Evolutionary conservation across 331 rosid genomes (phyloP).

Genomic region (Spiraea crenata): DNA sequence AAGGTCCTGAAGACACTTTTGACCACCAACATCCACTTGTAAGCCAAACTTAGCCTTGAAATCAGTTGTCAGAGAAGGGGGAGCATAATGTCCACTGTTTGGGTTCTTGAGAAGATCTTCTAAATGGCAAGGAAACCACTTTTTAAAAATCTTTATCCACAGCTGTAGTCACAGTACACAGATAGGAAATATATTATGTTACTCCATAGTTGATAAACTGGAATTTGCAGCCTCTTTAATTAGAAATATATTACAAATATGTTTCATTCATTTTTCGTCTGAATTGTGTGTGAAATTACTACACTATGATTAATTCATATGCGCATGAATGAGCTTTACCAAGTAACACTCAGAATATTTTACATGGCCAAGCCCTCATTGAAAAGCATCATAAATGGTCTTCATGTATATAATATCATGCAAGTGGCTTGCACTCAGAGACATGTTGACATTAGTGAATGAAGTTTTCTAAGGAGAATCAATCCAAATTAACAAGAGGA

Average conservation of each 20-base stretch:
- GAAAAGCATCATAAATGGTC: not conserved
- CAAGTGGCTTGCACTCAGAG: not conserved
- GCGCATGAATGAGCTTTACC: not conserved
- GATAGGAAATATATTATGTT: not conserved
- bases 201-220: not conserved
- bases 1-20: slow-evolving; percentile 18
- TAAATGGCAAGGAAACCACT: slow-evolving; percentile 40
- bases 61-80: slow-evolving; percentile 42
- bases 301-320: not conserved
- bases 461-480: too few relatives aligned
- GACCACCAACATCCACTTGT: slow-evolving; percentile 16
- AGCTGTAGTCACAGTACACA: not conserved
- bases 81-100: slow-evolving; percentile 35
- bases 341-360: not conserved
- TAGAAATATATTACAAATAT: not conserved
- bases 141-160: slow-evolving; percentile 34
- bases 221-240: not conserved
- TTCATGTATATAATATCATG: not conserved
- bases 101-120: slow-evolving; percentile 22
- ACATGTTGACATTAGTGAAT: too few relatives aligned
- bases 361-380: not conserved
- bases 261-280: not conserved
- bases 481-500: too few relatives aligned
- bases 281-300: not conserved
- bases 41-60: slow-evolving; percentile 34